A percentile compares a stretch with the other conserved stretches of the same genome.
Conservation (phyloP, 495 filamentous ascomycete species). For the Penicillium subrubescens region DNA sequence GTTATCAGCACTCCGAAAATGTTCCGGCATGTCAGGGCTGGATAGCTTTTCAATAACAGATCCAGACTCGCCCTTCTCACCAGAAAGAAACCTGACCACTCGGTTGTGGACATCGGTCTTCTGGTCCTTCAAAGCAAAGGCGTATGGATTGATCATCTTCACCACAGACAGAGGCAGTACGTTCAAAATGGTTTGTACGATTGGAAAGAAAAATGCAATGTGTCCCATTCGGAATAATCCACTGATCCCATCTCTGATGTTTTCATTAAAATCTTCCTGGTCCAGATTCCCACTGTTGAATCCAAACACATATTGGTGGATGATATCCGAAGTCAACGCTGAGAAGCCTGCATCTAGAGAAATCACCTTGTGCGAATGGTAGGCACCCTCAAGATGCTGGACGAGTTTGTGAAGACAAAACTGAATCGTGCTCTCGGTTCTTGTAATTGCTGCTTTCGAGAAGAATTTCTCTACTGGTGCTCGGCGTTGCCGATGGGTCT, state of each 20-base stretch:
- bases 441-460: constrained; percentile 25
- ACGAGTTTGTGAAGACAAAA: constrained; percentile 21
- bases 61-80: neutral
- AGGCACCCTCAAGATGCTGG: constrained; percentile 13
- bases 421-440: constrained; percentile 18
- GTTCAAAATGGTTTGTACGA: constrained; percentile 17
- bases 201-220: constrained; percentile 23
- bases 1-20: constrained; percentile 22
- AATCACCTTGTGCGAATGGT: constrained; percentile 15
- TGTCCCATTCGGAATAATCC: constrained; percentile 21
- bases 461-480: constrained; percentile 30
- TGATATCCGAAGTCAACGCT: constrained; percentile 29
- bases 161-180: constrained; percentile 15
- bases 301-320: constrained; percentile 31
- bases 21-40: constrained; percentile 17
- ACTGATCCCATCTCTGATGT: constrained; percentile 27
- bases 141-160: constrained; percentile 12
- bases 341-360: constrained; percentile 29
- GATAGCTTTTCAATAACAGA: constrained; percentile 14
- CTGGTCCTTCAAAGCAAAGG: constrained; percentile 14
- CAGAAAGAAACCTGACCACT: constrained; percentile 8
- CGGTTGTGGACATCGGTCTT: constrained; percentile 13
- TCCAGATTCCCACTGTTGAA: constrained; percentile 27
- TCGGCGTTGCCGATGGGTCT: constrained; percentile 31
- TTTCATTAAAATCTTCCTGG: constrained; percentile 25